Evolutionary conservation across 2,329 filamentous ascomycete species (phyloP).

Genomic region (Leptographium flavum): DNA sequence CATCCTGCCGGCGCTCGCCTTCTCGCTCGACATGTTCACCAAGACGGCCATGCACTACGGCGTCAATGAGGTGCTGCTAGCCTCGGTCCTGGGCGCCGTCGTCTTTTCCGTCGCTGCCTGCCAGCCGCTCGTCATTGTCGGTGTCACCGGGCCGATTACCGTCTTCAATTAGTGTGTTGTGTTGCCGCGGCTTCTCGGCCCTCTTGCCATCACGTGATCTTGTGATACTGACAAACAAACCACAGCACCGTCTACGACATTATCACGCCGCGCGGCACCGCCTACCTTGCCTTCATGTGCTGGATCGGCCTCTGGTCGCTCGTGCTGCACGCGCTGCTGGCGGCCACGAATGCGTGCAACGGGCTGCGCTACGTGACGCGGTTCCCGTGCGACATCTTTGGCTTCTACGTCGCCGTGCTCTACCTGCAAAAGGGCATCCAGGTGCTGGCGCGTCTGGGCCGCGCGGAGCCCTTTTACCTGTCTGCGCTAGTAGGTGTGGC

Average conservation of each 20-base stretch:
- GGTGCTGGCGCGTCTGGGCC: slow-evolving; percentile 63
- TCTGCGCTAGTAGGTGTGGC: slow-evolving; percentile 64
- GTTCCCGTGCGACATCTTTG: slow-evolving; percentile 88
- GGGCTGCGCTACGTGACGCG: slow-evolving; percentile 77
- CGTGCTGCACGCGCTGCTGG: slow-evolving; percentile 71
- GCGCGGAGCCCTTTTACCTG: slow-evolving; percentile 56
- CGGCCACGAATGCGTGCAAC: slow-evolving; percentile 77
- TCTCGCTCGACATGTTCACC: slow-evolving; percentile 86
- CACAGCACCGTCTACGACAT: slow-evolving; percentile 73
- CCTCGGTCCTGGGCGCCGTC: slow-evolving; percentile 68
- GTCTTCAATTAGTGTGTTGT: slow-evolving; percentile 67
- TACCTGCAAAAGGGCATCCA: slow-evolving; percentile 87
- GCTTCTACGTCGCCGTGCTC: slow-evolving; percentile 85
- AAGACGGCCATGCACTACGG: slow-evolving; percentile 76
- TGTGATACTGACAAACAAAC: too few species aligned
- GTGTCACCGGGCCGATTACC: slow-evolving; percentile 81
- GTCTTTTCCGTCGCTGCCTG: slow-evolving; percentile 70
- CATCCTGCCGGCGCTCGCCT: slow-evolving; percentile 75
- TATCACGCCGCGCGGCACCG: slow-evolving; percentile 58
- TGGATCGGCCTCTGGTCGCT: slow-evolving; percentile 86
- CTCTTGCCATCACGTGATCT: neutral
- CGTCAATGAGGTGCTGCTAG: slow-evolving; percentile 80
- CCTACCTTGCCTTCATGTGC: slow-evolving; percentile 82
- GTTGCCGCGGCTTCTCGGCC: neutral
- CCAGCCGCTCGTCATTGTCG: slow-evolving; percentile 81